phyloP scores from a whole-genome alignment of 805 yeast genomes.

The Barnettozyma salicaria region DNA sequence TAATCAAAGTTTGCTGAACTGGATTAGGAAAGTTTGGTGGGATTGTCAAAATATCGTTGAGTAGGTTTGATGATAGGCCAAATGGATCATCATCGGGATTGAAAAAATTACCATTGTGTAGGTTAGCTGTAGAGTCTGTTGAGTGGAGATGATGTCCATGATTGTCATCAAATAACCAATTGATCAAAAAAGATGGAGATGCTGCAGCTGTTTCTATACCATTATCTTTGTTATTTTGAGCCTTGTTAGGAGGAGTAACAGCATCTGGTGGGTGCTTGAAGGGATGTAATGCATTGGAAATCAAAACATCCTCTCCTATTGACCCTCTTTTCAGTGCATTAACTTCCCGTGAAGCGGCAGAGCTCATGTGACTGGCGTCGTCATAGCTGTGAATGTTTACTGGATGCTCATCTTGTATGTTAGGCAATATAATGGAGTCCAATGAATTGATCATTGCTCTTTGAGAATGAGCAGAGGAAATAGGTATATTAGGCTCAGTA shows the following conservation, averaged over 20 bases:
- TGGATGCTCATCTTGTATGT: constrained; percentile 19
- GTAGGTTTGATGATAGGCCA: constrained; percentile 24
- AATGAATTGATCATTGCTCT: constrained; percentile 22
- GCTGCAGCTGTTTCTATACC: constrained; percentile 12
- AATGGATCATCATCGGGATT: constrained; percentile 28
- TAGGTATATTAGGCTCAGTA: too few species aligned
- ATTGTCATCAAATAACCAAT: constrained; percentile 26
- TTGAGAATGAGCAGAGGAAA: too few species aligned
- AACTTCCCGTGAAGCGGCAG: constrained; percentile 28
- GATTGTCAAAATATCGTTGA: constrained; percentile 24
- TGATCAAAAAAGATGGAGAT: constrained; percentile 23
- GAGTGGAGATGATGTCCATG: constrained; percentile 8
- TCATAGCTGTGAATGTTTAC: constrained; percentile 22
- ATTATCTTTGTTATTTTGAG: constrained; percentile 1
- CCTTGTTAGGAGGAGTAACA: background rate
- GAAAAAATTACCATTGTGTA: constrained; percentile 23
- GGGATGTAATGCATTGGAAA: constrained; percentile 3
- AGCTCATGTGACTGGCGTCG: constrained; percentile 19
- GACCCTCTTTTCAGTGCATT: constrained; percentile 19
- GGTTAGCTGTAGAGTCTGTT: constrained; percentile 16
- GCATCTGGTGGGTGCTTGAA: background rate
- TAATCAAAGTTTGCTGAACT: constrained; percentile 23
- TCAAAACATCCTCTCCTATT: constrained; percentile 5
- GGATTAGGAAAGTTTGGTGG: constrained; percentile 29
- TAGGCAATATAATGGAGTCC: constrained; percentile 26